phyloP scores from a whole-genome alignment of 192 early-diverging fungal species.

The Coemansia sp. region DNA sequence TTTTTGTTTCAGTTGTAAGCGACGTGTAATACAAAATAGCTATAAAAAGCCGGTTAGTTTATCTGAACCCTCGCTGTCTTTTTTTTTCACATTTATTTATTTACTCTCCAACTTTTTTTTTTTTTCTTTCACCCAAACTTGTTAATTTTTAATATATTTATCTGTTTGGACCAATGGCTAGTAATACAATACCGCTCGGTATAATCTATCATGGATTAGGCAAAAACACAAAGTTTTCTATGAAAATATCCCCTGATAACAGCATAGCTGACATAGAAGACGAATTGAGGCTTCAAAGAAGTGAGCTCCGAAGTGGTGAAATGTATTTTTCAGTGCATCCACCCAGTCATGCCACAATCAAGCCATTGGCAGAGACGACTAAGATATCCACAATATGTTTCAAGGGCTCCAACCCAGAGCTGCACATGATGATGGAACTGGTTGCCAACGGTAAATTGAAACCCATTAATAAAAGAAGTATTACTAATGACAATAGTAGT shows the following conservation, averaged over 20 bases:
- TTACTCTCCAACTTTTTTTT: too few relatives aligned
- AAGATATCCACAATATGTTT: background rate
- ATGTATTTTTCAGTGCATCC: background rate
- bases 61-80: background rate
- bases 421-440: too few relatives aligned
- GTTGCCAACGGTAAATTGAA: too few relatives aligned
- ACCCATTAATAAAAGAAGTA: too few relatives aligned
- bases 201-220: background rate
- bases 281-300: background rate
- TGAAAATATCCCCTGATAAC: background rate
- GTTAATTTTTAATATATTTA: too few relatives aligned
- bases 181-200: too few relatives aligned
- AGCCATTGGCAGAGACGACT: background rate
- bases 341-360: background rate
- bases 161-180: too few relatives aligned
- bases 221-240: background rate
- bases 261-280: background rate
- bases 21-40: too few relatives aligned
- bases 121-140: too few relatives aligned
- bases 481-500: too few relatives aligned
- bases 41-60: too few relatives aligned
- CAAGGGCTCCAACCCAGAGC: background rate
- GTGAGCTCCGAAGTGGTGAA: background rate
- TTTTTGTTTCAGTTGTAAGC: too few relatives aligned
- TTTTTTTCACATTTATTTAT: background rate